Conservation (phyloP, 1,284 basidiomycete genomes). For the Quambalaria eucalypti region DNA sequence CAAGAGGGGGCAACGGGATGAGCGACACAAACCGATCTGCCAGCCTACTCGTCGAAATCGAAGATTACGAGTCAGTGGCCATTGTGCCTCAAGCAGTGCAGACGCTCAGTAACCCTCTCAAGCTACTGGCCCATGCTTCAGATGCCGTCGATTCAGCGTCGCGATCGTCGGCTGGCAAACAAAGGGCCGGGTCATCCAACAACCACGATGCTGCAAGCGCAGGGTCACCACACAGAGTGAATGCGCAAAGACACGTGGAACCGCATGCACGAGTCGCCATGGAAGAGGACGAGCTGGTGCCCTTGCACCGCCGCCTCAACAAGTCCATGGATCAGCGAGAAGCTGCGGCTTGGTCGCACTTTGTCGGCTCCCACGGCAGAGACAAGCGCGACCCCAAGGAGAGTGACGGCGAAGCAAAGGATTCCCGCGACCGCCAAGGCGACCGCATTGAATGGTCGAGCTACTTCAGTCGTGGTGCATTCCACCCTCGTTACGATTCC, state of each 20-base stretch:
- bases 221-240: too few species aligned
- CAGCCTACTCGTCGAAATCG: slow-evolving; percentile 20
- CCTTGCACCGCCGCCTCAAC: neutral
- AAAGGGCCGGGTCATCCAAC: too few species aligned
- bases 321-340: slow-evolving; percentile 7
- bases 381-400: neutral
- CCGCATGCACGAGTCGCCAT: neutral
- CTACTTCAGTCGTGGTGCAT: slow-evolving; percentile 23
- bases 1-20: too few species aligned
- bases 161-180: neutral
- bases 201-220: neutral
- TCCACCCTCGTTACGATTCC: slow-evolving; percentile 25
- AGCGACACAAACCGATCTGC: neutral
- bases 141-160: neutral
- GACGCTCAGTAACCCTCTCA: slow-evolving; percentile 19
- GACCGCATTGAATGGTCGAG: slow-evolving; percentile 13
- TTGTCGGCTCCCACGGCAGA: neutral
- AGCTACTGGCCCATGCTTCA: slow-evolving; percentile 18
- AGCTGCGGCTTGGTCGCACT: neutral
- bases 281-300: neutral
- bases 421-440: slow-evolving; percentile 3
- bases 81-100: slow-evolving; percentile 16
- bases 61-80: slow-evolving; percentile 14
- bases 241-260: neutral
- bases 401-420: neutral